Conservation (phyloP, 495 filamentous ascomycete genomes). For the Clohesyomyces aquaticus region DNA sequence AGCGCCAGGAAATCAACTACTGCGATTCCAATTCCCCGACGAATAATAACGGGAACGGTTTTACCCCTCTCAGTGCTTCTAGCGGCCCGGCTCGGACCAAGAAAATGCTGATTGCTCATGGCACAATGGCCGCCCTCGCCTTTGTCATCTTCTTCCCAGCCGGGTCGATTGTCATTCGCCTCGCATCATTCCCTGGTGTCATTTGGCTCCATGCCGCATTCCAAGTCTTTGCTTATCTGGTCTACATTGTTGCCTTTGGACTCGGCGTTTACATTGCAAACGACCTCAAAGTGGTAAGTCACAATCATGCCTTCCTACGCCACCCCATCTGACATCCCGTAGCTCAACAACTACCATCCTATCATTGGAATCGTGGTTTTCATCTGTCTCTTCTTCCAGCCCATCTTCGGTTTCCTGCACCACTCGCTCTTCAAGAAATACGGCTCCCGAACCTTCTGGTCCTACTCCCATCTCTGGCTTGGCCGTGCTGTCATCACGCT, state of each 20-base stretch:
- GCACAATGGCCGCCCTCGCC: slow-evolving; percentile 45
- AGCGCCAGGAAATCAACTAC: slow-evolving; percentile 39
- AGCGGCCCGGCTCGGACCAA: background rate
- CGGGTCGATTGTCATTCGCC: slow-evolving; percentile 51
- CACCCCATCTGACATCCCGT: slow-evolving; percentile 3
- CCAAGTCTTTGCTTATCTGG: slow-evolving; percentile 45
- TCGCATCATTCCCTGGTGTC: slow-evolving; percentile 49
- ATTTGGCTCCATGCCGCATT: slow-evolving; percentile 47
- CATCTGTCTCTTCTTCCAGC: slow-evolving; percentile 46
- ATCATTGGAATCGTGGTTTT: slow-evolving; percentile 49
- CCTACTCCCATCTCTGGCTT: slow-evolving; percentile 48
- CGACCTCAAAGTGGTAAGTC: slow-evolving; percentile 36
- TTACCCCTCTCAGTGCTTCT: background rate
- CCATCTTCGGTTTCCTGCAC: slow-evolving; percentile 46
- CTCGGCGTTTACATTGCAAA: slow-evolving; percentile 47
- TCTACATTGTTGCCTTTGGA: slow-evolving; percentile 47
- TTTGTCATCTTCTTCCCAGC: slow-evolving; percentile 54
- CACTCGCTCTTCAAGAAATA: slow-evolving; percentile 49
- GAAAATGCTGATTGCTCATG: slow-evolving; percentile 47
- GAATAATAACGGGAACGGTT: background rate
- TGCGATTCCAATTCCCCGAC: slow-evolving; percentile 27
- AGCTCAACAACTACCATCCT: slow-evolving; percentile 42
- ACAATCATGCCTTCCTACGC: background rate
- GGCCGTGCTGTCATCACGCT: slow-evolving; percentile 46
- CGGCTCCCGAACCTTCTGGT: slow-evolving; percentile 44